These are phyloP conservation scores for Metschnikowia orientalis DNA, from an alignment of 805 yeast genomes.

Conservation along the genomic window DNA sequence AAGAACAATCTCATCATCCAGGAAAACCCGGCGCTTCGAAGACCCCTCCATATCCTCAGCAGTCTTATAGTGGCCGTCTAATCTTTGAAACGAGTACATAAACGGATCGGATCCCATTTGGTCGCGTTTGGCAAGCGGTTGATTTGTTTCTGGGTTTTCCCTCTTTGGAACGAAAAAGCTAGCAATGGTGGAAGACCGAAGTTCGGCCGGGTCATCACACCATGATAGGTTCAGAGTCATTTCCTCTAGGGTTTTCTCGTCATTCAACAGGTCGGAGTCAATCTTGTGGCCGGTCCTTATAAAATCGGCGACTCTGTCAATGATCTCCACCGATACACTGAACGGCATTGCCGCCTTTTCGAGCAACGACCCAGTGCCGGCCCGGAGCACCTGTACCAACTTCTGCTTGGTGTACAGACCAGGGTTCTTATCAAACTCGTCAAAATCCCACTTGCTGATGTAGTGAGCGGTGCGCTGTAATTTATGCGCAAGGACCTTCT, in stretches of 20 bases:
- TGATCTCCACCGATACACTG: neutral
- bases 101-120: neutral
- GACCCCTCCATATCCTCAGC: too few relatives aligned
- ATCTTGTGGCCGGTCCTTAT: conserved; percentile 3
- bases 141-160: neutral
- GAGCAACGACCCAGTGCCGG: conserved; percentile 3
- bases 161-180: conserved; percentile 1
- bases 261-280: neutral
- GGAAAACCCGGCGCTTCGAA: too few relatives aligned
- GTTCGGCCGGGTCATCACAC: neutral
- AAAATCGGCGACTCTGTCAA: conserved; percentile 2
- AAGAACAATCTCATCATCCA: conserved; percentile 7
- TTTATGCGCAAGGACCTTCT: conserved; percentile 1
- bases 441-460: conserved; percentile 3
- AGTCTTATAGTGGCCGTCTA: conserved; percentile 5
- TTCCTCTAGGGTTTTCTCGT: neutral
- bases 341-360: conserved; percentile 2
- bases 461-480: neutral
- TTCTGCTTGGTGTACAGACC: conserved; percentile 3
- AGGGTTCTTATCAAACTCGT: conserved; percentile 2
- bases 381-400: conserved; percentile 1
- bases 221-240: neutral
- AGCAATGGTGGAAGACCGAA: neutral
- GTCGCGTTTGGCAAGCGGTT: neutral
- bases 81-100: conserved; percentile 11